Evolutionary conservation across 345 rosid genomes (phyloP), one percentile per base, ranked within the genome.

Genomic region (Dipteronia dyeriana): DNA sequence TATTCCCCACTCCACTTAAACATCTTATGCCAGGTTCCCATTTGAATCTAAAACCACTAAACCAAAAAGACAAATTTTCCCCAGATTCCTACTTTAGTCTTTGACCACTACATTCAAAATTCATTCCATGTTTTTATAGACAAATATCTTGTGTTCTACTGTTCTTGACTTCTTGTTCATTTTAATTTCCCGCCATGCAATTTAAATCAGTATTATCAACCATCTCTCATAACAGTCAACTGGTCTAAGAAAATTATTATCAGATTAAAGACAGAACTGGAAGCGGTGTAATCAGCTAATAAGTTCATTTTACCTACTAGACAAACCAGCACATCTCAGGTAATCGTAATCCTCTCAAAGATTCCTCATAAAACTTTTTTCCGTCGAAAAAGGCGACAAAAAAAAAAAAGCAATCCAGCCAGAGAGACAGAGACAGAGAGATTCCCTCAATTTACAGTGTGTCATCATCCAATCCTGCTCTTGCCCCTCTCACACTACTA

Each of bases 381-480:
- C 67, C 31, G 19, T 9, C 66, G 16, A 34, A 41, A 86, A 83
- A 71, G 70, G 76, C 75, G 75, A 71, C 79, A 69, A 76, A 72
- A 61, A 69, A 76, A 72, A 61, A 78, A n/a, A 70, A 67, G 82
- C 71, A 66, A 45, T 71, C 57, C 8, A 41, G 66, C 65, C 72
- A 85, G 76, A 67, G 39, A 64, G 38, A 62, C 5, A 63, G 34
- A 31, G 4, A 31, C n/a, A 68, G 54, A 76, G 73, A 80, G 86
- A 85, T 82, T 79, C 86, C 72, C 75, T 57, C 75, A 39, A 47
- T 65, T 70, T 65, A 75, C 81, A 84, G 38, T 4, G 80, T 49
- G 79, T 68, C 81, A 76, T 79, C 85, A 75, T 68, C 82, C 79
- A 78, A 70, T 31, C 75, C 6, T 4, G 38, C 43, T 43, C 71